Percentiles rank a stretch among this genome's conserved stretches.
Conservation (phyloP, 768 basidiomycete genomes). For the Trametes cingulata region DNA sequence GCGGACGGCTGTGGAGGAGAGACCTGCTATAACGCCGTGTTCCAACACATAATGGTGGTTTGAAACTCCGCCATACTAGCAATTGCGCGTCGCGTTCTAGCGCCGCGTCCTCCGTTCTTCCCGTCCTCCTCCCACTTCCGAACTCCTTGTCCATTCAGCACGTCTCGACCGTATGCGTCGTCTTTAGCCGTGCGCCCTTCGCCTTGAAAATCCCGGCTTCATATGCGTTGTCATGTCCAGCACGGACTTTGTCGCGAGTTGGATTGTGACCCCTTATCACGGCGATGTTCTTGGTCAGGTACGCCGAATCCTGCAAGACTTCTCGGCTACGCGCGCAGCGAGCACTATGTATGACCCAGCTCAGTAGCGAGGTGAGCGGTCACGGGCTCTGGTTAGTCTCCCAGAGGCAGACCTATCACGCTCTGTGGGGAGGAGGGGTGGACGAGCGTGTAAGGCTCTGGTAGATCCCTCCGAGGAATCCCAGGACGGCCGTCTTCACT, state of each 20-base stretch:
- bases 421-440: no score
- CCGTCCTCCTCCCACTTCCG: not conserved
- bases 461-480: not conserved
- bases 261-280: not conserved
- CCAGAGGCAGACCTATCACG: no score
- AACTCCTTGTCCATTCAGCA: not conserved
- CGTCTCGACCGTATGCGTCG: not conserved
- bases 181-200: not conserved
- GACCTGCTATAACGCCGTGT: constrained; percentile 18
- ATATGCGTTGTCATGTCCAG: no score
- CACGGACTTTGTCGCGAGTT: no score
- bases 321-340: constrained; percentile 1
- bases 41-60: constrained; percentile 20
- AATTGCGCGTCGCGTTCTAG: constrained; percentile 14
- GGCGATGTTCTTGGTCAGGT: not conserved
- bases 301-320: not conserved
- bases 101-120: constrained; percentile 14
- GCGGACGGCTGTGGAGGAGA: constrained; percentile 13
- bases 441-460: no score
- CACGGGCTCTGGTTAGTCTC: not conserved
- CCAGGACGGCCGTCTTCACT: no score
- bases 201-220: no score
- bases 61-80: constrained; percentile 19
- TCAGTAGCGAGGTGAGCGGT: not conserved
- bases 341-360: not conserved